phyloP scores from a whole-genome alignment of 2,329 filamentous ascomycete species.

The Phialemonium atrogriseum region DNA sequence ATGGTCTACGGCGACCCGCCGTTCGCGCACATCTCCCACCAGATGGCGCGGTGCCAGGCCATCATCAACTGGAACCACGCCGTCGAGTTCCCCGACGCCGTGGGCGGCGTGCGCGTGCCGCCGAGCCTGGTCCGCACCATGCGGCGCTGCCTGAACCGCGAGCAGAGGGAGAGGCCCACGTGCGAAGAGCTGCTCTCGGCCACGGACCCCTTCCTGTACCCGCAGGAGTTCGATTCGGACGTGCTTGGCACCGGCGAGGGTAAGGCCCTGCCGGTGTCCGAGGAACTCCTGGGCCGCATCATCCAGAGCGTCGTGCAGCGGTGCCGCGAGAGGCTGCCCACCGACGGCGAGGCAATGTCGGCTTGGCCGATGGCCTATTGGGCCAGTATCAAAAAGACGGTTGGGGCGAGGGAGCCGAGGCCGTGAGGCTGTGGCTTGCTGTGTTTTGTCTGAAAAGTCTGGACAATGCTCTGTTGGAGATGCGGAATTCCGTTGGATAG shows the following conservation, averaged over 20 bases:
- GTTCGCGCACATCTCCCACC: constrained; percentile 85
- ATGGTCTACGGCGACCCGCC: constrained; percentile 97
- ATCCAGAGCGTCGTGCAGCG: constrained; percentile 54
- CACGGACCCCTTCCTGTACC: constrained; percentile 56
- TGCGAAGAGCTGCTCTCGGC: constrained; percentile 53
- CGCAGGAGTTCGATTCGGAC: constrained; percentile 38
- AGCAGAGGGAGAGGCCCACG: constrained; percentile 54
- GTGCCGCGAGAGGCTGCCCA: constrained; percentile 50
- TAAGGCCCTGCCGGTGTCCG: constrained; percentile 49
- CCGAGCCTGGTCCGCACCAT: constrained; percentile 52
- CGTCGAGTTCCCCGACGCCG: constrained; percentile 64
- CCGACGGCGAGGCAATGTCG: constrained; percentile 45
- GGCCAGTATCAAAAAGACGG: constrained; percentile 47
- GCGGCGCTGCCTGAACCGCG: constrained; percentile 53
- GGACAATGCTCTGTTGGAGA: no score
- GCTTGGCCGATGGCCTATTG: constrained; percentile 56
- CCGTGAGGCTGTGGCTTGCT: no score
- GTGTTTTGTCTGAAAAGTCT: no score
- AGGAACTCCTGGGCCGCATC: constrained; percentile 53
- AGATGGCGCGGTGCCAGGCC: constrained; percentile 76
- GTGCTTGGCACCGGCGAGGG: constrained; percentile 22
- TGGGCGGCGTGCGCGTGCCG: constrained; percentile 57
- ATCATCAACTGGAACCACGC: constrained; percentile 71
- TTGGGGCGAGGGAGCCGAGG: constrained; percentile 24
- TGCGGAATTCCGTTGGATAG: no score